A percentile compares a stretch with the other conserved stretches of the same genome.
Evolutionary conservation across 371 early-diverging fungal species (phyloP).

Genomic region (Vairimorpha ceranae): DNA sequence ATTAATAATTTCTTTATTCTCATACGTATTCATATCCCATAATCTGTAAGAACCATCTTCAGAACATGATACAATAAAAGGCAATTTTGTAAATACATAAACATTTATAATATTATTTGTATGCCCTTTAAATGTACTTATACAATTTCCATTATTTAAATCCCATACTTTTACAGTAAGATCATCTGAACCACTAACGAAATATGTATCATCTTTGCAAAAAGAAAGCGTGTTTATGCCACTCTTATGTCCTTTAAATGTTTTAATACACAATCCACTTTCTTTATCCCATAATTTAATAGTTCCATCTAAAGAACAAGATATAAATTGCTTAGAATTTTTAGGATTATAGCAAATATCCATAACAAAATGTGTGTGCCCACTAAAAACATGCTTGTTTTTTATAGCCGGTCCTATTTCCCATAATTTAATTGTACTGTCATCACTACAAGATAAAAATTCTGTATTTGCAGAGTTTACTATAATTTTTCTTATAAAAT

Average conservation of each 20-base stretch:
- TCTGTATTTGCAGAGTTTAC: conserved; percentile 39
- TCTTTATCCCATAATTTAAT: conserved; percentile 54
- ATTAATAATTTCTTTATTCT: conserved; percentile 35
- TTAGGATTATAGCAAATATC: conserved; percentile 45
- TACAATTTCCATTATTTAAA: conserved; percentile 10
- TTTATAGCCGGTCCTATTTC: conserved; percentile 36
- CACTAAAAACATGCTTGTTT: conserved; percentile 37
- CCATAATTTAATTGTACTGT: conserved; percentile 57
- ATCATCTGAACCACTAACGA: conserved; percentile 59
- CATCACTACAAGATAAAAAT: conserved; percentile 59
- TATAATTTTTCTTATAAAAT: conserved; percentile 59
- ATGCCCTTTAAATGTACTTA: conserved; percentile 53
- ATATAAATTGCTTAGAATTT: conserved; percentile 44
- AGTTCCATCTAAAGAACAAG: conserved; percentile 54
- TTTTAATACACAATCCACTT: conserved; percentile 25
- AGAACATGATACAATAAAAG: conserved; percentile 45
- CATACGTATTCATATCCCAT: conserved; percentile 51
- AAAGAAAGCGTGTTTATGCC: conserved; percentile 42
- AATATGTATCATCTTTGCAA: conserved; percentile 30
- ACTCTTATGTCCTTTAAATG: conserved; percentile 39
- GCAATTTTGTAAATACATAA: background rate
- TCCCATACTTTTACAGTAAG: conserved; percentile 56
- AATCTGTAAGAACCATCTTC: conserved; percentile 55
- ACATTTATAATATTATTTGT: conserved; percentile 56
- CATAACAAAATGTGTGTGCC: conserved; percentile 62